Percentiles rank a stretch among this genome's conserved stretches.
These are phyloP conservation scores for Vicia faba DNA, from an alignment of 306 rosid species.

Conservation along the genomic window DNA sequence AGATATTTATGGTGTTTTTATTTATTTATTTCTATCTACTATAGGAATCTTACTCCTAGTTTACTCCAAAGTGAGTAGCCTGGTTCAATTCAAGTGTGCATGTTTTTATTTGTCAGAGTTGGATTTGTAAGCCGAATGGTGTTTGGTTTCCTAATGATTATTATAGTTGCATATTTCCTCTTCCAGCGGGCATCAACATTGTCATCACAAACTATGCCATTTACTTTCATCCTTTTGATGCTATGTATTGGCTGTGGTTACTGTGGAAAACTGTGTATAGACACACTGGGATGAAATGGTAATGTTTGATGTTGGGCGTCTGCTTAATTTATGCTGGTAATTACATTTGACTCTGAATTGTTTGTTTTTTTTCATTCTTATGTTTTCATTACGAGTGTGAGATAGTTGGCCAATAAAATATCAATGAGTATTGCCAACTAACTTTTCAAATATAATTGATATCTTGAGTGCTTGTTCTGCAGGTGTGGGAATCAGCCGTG, in stretches of 20 bases:
- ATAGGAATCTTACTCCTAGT: constrained; percentile 73
- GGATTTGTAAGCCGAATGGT: constrained; percentile 62
- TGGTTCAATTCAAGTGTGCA: constrained; percentile 51
- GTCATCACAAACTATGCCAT: constrained; percentile 68
- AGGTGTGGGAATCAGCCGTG: too few relatives aligned
- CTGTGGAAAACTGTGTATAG: constrained; percentile 78
- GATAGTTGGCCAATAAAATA: too few relatives aligned
- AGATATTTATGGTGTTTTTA: not conserved
- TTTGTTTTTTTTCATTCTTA: too few relatives aligned
- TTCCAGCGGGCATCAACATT: constrained; percentile 59
- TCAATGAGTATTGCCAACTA: too few relatives aligned
- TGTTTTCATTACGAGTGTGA: too few relatives aligned
- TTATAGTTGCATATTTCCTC: constrained; percentile 55
- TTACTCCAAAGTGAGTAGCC: constrained; percentile 60
- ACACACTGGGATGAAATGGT: constrained; percentile 86
- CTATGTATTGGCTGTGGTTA: constrained; percentile 71
- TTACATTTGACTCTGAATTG: too few relatives aligned
- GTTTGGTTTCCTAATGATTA: constrained; percentile 66
- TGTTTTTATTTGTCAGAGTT: constrained; percentile 60
- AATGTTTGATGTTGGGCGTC: too few relatives aligned
- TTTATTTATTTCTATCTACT: not conserved
- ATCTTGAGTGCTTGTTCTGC: too few relatives aligned
- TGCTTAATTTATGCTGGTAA: too few relatives aligned
- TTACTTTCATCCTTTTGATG: constrained; percentile 70
- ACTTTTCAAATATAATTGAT: too few relatives aligned